Base-by-base conservation (phyloP, 2,329 filamentous ascomycete species). In the Fusarium sp. region DNA sequence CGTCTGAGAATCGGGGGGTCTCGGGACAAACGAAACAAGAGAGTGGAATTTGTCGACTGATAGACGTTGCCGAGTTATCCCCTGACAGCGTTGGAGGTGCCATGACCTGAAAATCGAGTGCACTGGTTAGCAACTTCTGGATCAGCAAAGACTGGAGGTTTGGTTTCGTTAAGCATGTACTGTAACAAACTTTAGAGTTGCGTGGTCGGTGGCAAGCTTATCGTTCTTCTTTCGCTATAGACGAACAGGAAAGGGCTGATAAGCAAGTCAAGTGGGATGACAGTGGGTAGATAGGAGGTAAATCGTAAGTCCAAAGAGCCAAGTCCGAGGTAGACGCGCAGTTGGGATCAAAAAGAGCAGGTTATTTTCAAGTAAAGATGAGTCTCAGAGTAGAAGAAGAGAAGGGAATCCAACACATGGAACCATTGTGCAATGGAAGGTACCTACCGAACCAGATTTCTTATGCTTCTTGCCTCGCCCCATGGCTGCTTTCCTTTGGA, bases 1-100 rank as follows among this genome's bases (percentile, higher is more conserved):
- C 86, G 80, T 98, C 95, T 59, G 94, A 97, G 82, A 98, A 98
- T 30, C 82, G 88, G 42, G 93, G 93, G 66, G 87, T 87, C 72
- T 91, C 93, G 38, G 92, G 91, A 79, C 95, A 98, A 73, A 97
- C 91, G 76, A 86, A 90, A 88, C 95, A 98, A 73, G 89, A 83
- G 51, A 98, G 88, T 60, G 92, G 89, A 63, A 94, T 90, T 50
- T 78, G 73, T 61, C 73, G 78, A 68, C 66, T 77, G 14, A 64
- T 60, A 38, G 74, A 70, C 66, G 62, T 73, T 34, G 67, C 60
- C 22, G 63, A 66, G 47, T 66, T 70, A 54, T 59, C 70, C 46
- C 69, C 67, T 24, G 68, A 61, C 30, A 73, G 56, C 40, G 64
- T 68, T 55, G 75, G 62, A 24, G 79, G 74, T 52, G 79, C 81